Base-by-base conservation (phyloP, 2,329 filamentous ascomycete genomes). In the Ophiocordyceps australis region DNA sequence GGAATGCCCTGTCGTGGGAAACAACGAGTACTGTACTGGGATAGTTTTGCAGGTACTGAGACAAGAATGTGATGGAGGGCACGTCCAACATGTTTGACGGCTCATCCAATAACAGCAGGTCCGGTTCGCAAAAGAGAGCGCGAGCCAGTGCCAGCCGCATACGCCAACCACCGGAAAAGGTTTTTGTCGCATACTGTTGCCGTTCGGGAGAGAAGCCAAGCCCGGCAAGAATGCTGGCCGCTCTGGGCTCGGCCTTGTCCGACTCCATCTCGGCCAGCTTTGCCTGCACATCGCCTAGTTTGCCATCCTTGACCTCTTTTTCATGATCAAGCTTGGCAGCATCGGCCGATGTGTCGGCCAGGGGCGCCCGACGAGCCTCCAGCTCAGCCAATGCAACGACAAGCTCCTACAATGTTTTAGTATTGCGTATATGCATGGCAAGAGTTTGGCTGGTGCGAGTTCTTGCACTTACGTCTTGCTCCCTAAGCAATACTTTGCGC, bases 41-140 rank as follows among this genome's bases (percentile, higher is more conserved):
- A 46, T 98, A 98, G 25, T 62, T 63, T 50, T 94, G 85, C 7
- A 98, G 75, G 47, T 98, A 98, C 44, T 85, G 86, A 24, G 86
- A 79, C 48, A 98, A 67, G 69, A 95, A 98, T 29, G 89, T 91
- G 46, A 98, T 95, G 14, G 89, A 95, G n/a, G 89, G 89, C 30
- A 98, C 89, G 55, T 95, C 89, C 81, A 98, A 83, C 86, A 95
- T 95, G 73, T 95, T 95, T 29, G 86, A 95, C 57, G 89, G 89
- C 72, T 98, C 89, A 60, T 98, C 89, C 39, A 98, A 82, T 49
- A 98, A 66, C 31, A 98, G 58, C 27, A 98, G 62, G 54, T 98
- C 89, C 22, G 89, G 89, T 50, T 98, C 89, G 57, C 89, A 98
- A 62, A 98, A 98, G 19, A 98, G 68, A 10, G 89, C 89, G 65